Conservation (phyloP, 1,139 yeast species). For the Yamadazyma triangularis region DNA sequence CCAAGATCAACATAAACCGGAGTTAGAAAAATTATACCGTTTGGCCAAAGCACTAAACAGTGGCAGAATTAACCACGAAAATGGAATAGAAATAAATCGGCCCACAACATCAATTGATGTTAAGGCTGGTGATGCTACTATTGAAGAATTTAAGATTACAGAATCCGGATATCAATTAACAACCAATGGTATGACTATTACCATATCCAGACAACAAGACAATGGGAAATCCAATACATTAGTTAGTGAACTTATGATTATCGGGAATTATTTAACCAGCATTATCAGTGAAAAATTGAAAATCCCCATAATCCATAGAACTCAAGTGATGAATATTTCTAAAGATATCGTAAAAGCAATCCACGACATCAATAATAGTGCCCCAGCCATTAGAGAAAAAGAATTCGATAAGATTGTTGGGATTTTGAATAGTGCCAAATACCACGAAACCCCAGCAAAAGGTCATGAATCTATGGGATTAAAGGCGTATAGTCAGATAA, state of each 20-base stretch:
- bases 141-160: conserved; percentile 3
- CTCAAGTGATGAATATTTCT: conserved; percentile 29
- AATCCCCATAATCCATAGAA: conserved; percentile 56
- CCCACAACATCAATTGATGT: neutral
- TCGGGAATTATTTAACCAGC: conserved; percentile 66
- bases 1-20: conserved; percentile 16
- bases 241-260: conserved; percentile 81
- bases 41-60: conserved; percentile 25
- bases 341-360: conserved; percentile 11
- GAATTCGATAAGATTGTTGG: conserved; percentile 15
- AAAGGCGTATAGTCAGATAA: conserved; percentile 62
- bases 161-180: conserved; percentile 15
- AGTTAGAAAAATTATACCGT: conserved; percentile 25
- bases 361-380: conserved; percentile 24
- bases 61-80: conserved; percentile 15
- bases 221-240: conserved; percentile 42
- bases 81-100: neutral
- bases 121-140: neutral
- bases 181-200: conserved; percentile 7
- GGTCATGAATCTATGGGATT: conserved; percentile 67
- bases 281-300: conserved; percentile 37
- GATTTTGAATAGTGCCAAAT: conserved; percentile 28
- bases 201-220: conserved; percentile 1
- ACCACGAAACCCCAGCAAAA: conserved; percentile 27
- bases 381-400: conserved; percentile 11